phyloP scores from a whole-genome alignment of 148 eudicot genomes.

The Cornus controversa region DNA sequence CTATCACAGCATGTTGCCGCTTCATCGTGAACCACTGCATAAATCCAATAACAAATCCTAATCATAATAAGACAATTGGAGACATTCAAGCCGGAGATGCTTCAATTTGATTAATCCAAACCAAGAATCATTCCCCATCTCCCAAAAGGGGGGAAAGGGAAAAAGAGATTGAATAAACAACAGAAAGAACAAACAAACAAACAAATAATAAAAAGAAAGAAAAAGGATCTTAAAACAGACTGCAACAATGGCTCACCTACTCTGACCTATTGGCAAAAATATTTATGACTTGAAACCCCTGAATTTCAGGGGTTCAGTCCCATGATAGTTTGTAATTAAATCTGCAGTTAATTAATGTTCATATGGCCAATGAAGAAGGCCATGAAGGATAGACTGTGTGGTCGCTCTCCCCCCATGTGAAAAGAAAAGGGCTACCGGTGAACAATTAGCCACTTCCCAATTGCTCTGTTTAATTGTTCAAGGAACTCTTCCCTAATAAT shows the following conservation, averaged over 20 bases:
- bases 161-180: no score
- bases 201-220: no score
- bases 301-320: neutral
- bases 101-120: no score
- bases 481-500: neutral
- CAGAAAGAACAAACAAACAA: neutral
- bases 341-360: neutral
- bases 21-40: slow-evolving; percentile 99
- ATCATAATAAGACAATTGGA: neutral
- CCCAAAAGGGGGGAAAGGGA: neutral
- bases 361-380: neutral
- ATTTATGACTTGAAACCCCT: neutral
- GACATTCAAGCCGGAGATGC: neutral
- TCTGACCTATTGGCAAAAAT: neutral
- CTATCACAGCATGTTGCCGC: slow-evolving; percentile 81
- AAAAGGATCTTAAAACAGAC: no score
- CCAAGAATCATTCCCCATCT: neutral
- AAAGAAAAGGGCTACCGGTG: neutral
- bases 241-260: neutral
- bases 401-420: neutral
- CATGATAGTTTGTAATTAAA: neutral
- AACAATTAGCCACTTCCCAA: neutral
- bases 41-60: slow-evolving; percentile 2
- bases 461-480: neutral
- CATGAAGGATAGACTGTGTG: neutral